Conservation (phyloP, 2,329 filamentous ascomycete genomes). For the Tolypocladium guangdongense region DNA sequence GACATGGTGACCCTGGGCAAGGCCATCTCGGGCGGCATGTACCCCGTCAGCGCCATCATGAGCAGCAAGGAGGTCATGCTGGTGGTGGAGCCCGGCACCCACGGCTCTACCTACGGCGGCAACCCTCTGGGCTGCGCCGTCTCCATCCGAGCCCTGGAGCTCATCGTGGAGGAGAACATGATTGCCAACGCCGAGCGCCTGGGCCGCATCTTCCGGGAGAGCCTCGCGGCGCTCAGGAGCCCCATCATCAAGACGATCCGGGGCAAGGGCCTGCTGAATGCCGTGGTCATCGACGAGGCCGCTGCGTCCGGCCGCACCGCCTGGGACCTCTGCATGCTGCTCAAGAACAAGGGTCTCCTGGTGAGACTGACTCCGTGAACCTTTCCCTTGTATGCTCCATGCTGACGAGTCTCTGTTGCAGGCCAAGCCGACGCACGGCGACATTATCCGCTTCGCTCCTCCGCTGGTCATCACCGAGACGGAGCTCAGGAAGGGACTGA, state of each 20-base stretch:
- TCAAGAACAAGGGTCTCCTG: conserved; percentile 91
- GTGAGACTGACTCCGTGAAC: conserved; percentile 38
- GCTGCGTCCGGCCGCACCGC: conserved; percentile 77
- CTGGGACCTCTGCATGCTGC: conserved; percentile 91
- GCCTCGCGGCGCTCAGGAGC: conserved; percentile 62
- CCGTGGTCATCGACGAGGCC: conserved; percentile 87
- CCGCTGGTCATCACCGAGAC: conserved; percentile 88
- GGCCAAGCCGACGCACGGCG: conserved; percentile 97
- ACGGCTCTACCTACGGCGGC: conserved; percentile 96
- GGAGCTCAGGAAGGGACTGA: conserved; percentile 67
- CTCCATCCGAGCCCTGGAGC: conserved; percentile 86
- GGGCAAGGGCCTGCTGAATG: conserved; percentile 90
- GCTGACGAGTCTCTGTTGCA: conserved; percentile 22
- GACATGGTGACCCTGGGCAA: conserved; percentile 93
- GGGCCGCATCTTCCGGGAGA: conserved; percentile 73
- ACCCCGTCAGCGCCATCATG: conserved; percentile 92
- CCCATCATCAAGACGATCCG: conserved; percentile 74
- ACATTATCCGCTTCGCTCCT: conserved; percentile 96
- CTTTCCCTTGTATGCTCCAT: neutral
- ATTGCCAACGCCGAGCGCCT: conserved; percentile 71
- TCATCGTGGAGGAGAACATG: conserved; percentile 85
- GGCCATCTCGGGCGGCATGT: conserved; percentile 96
- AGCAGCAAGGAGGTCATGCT: conserved; percentile 87
- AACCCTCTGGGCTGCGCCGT: conserved; percentile 94
- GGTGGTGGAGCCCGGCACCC: conserved; percentile 89